These are phyloP conservation scores for Cladophialophora exuberans DNA, from an alignment of 2,329 filamentous ascomycete genomes.

Conservation along the genomic window DNA sequence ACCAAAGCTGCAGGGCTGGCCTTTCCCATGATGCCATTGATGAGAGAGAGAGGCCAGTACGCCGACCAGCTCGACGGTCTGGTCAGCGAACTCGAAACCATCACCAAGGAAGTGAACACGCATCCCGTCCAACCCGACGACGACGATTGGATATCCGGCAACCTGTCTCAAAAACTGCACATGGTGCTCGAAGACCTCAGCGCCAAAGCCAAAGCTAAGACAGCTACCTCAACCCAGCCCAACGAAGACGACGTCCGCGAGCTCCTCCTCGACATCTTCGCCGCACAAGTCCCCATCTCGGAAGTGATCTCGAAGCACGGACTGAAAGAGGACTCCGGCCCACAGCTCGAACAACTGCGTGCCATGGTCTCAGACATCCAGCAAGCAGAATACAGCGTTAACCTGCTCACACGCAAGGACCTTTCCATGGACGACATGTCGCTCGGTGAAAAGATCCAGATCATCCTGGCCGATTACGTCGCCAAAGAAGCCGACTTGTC, in stretches of 20 bases:
- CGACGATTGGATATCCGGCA: too few relatives aligned
- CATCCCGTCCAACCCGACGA: too few relatives aligned
- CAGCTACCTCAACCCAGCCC: neutral
- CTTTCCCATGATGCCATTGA: too few relatives aligned
- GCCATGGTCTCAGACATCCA: neutral
- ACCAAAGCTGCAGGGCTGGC: too few relatives aligned
- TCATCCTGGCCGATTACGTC: neutral
- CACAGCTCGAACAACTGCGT: neutral
- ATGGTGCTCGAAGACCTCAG: neutral
- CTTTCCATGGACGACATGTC: neutral
- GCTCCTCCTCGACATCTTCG: neutral
- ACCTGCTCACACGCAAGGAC: neutral
- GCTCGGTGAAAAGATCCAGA: neutral
- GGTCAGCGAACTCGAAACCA: too few relatives aligned
- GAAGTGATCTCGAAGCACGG: neutral
- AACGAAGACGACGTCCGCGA: neutral
- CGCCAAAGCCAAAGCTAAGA: neutral
- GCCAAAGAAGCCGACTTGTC: neutral
- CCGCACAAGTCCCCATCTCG: neutral
- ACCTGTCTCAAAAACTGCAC: too few relatives aligned
- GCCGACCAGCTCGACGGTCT: too few relatives aligned
- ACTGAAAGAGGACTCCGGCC: neutral
- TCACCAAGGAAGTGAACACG: too few relatives aligned
- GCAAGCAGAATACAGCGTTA: neutral
- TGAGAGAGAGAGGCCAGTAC: too few relatives aligned